These are phyloP conservation scores for Penicillium odoratum DNA, from an alignment of 495 filamentous ascomycete genomes.

Conservation along the genomic window DNA sequence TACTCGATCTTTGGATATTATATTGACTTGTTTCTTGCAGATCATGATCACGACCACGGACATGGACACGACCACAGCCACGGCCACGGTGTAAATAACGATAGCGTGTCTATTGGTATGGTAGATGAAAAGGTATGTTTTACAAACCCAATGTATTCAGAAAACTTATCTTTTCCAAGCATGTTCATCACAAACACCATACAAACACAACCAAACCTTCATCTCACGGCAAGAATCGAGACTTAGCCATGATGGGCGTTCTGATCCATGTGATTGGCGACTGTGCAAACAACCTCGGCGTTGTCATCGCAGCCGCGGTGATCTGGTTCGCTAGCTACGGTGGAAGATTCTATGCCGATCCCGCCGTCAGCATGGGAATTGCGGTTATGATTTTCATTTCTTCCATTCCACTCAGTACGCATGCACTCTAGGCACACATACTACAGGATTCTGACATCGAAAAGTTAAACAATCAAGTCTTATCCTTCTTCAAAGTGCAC, in stretches of 20 bases:
- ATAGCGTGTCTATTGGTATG: background rate
- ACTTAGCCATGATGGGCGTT: slow-evolving; percentile 48
- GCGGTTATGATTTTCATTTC: slow-evolving; percentile 45
- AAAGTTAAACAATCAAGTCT: slow-evolving; percentile 34
- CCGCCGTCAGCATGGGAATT: slow-evolving; percentile 46
- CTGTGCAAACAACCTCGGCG: slow-evolving; percentile 47
- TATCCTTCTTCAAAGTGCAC: slow-evolving; percentile 80
- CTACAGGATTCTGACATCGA: background rate
- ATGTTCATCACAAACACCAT: slow-evolving; percentile 12
- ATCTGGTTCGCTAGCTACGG: slow-evolving; percentile 42
- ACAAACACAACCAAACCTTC: background rate
- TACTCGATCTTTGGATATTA: background rate
- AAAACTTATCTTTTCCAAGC: slow-evolving; percentile 1
- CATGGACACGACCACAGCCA: slow-evolving; percentile 24
- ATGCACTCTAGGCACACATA: slow-evolving; percentile 21
- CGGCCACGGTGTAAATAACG: slow-evolving; percentile 4
- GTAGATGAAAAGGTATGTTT: slow-evolving; percentile 8
- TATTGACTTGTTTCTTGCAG: background rate
- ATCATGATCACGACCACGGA: slow-evolving; percentile 11
- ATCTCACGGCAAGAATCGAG: slow-evolving; percentile 11
- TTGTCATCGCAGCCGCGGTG: slow-evolving; percentile 42
- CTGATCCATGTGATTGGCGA: slow-evolving; percentile 50
- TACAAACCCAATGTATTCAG: background rate
- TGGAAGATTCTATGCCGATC: slow-evolving; percentile 47
- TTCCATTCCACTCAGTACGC: slow-evolving; percentile 39